phyloP scores from a whole-genome alignment of 169 alveolate genomes.

The Eimeria acervulina region DNA sequence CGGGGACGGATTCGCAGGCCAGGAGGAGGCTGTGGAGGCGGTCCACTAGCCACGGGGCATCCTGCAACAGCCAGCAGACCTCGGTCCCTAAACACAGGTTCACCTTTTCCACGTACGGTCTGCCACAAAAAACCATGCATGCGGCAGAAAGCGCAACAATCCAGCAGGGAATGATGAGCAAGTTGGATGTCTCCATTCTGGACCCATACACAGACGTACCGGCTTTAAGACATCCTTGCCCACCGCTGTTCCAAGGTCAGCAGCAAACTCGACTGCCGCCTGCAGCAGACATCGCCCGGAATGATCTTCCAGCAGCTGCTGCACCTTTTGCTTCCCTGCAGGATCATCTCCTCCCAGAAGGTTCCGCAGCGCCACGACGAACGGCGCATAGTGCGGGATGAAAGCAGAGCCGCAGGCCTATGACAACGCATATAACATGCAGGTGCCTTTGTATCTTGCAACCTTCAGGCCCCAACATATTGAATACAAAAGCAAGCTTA shows the following conservation, averaged over 20 bases:
- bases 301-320: slow-evolving; percentile 65
- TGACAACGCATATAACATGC: not conserved
- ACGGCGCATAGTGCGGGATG: slow-evolving; percentile 60
- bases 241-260: slow-evolving; percentile 80
- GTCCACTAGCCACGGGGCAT: slow-evolving; percentile 81
- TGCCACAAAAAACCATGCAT: not conserved
- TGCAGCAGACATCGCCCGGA: slow-evolving; percentile 71
- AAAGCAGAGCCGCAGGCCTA: slow-evolving; percentile 75
- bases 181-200: not conserved
- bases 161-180: not conserved
- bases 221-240: slow-evolving; percentile 79
- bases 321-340: slow-evolving; percentile 65
- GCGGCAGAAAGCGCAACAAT: not conserved
- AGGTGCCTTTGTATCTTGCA: not conserved
- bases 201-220: slow-evolving; percentile 10
- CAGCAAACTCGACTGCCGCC: slow-evolving; percentile 82
- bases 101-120: not conserved
- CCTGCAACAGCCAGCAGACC: slow-evolving; percentile 56
- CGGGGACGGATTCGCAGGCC: slow-evolving; percentile 57
- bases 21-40: slow-evolving; percentile 68
- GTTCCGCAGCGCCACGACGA: slow-evolving; percentile 56
- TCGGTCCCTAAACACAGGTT: not conserved
- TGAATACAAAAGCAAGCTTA: not conserved
- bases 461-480: not conserved
- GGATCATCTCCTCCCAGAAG: slow-evolving; percentile 72